Evolutionary conservation across 371 early-diverging fungal species (phyloP).

Genomic region (Umbelopsis sp.): DNA sequence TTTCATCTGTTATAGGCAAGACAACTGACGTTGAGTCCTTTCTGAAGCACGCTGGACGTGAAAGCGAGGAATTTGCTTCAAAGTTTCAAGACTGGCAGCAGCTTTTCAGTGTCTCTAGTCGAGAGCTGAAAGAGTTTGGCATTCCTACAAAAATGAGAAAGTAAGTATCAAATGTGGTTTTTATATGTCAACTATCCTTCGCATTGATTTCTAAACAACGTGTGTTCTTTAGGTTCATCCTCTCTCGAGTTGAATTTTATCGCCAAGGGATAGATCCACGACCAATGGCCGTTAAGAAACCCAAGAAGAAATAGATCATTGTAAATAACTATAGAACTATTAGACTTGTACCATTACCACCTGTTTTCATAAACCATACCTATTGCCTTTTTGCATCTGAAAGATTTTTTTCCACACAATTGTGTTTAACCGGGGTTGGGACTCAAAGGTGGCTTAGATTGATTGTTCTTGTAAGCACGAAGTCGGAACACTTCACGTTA

Average conservation of each 20-base stretch:
- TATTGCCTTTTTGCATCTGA: too few relatives aligned
- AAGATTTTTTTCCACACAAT: too few relatives aligned
- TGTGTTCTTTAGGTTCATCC: background rate
- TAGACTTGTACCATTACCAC: background rate
- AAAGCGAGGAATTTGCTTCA: background rate
- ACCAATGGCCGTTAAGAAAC: background rate
- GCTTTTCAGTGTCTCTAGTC: constrained; percentile 4
- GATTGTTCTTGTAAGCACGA: too few relatives aligned
- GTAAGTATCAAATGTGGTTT: background rate
- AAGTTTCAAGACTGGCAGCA: constrained; percentile 13
- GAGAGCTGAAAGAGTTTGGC: constrained; percentile 1
- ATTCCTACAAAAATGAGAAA: constrained; percentile 3
- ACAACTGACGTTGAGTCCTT: constrained; percentile 8
- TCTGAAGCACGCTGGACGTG: constrained; percentile 12
- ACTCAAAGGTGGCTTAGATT: too few relatives aligned
- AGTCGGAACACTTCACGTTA: too few relatives aligned
- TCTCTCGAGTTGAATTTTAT: constrained; percentile 4
- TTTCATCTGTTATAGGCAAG: background rate
- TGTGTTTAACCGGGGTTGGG: too few relatives aligned
- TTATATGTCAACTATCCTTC: too few relatives aligned
- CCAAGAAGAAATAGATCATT: constrained; percentile 9
- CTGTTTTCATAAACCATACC: background rate
- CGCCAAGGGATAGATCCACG: constrained; percentile 10
- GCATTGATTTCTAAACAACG: too few relatives aligned
- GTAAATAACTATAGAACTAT: background rate